Evolutionary conservation across 371 early-diverging fungal genomes (phyloP), one percentile per base, ranked within the genome.

Genomic region (Mucor mucedo): DNA sequence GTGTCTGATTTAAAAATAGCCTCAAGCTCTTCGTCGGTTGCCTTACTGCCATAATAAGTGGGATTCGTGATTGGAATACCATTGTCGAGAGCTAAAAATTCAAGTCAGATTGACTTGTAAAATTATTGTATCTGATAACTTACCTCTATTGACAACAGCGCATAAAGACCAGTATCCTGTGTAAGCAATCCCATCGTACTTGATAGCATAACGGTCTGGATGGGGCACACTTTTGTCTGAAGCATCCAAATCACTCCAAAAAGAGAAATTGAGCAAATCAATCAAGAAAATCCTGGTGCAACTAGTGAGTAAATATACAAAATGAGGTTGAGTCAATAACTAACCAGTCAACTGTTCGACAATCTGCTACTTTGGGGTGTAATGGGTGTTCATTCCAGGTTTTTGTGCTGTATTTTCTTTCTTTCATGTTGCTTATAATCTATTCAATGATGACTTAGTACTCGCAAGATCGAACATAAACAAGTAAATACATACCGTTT

Each of bases 211-310:
- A 21, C 86, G 72, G 7, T 83, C 81, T 8, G 78, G 84, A 57
- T 84, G 82, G 2, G 78, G 82, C 2, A 68, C 65, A 1, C 76
- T 76, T 7, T 79, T 77, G 65, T 86, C 85, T 10, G 68, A 75
- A 11, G 66, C 70, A 38, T 84, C 86, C 27, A 80, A 55, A 55
- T 89, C 87, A 40, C 88, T 82, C 93, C 93, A 95, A 66, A 95
- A 95, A n/a, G 93, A 94, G 71, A 94, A 95, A 74, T 95, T 95
- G 27, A 95, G 78, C 10, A 88, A 70, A 68, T 95, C 96, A 0
- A 93, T 85, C 16, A 95, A 60, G 56, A 95, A 94, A 32, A 95
- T 93, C 93, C 91, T 84, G 55, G 21, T 21, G 5, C 38, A 7
- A 39, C 28, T 33, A 57, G 60, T 73, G 84, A 47, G 82, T 73